Percentiles rank a stretch among this genome's conserved stretches.
These are phyloP conservation scores for Melanomma pulvis-pyrius DNA, from an alignment of 495 filamentous ascomycete genomes.

Conservation along the genomic window DNA sequence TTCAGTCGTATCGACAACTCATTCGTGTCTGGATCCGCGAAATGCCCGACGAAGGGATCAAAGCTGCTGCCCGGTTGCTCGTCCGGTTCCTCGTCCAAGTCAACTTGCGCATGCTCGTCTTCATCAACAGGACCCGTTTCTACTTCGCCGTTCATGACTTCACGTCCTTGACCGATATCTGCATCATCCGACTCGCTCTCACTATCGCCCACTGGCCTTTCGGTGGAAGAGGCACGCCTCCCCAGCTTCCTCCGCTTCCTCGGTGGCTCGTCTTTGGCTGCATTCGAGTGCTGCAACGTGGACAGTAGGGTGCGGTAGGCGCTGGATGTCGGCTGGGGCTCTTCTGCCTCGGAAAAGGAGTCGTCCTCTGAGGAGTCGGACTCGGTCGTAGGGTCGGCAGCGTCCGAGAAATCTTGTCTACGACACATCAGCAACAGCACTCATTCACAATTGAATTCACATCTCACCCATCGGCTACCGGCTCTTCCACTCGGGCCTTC, in stretches of 20 bases:
- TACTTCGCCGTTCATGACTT: background rate
- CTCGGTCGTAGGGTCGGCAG: slow-evolving; percentile 18
- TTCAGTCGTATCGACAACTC: slow-evolving; percentile 58
- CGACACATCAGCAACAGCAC: background rate
- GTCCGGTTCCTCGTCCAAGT: background rate
- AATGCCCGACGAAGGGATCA: slow-evolving; percentile 83
- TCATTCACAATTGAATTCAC: background rate
- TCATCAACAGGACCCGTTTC: slow-evolving; percentile 45
- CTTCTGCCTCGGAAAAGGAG: slow-evolving; percentile 37
- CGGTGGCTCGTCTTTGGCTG: slow-evolving; percentile 58
- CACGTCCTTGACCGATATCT: background rate
- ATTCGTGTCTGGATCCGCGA: slow-evolving; percentile 63
- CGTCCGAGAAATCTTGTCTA: background rate
- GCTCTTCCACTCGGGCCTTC: slow-evolving; percentile 17
- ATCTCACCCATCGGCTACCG: slow-evolving; percentile 24
- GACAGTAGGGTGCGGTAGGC: slow-evolving; percentile 50
- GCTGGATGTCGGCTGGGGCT: slow-evolving; percentile 31
- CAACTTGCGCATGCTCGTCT: slow-evolving; percentile 40
- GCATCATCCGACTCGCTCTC: slow-evolving; percentile 9
- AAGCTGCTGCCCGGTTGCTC: slow-evolving; percentile 34
- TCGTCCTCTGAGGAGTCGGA: slow-evolving; percentile 29
- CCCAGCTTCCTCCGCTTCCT: slow-evolving; percentile 69
- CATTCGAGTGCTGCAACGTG: slow-evolving; percentile 52
- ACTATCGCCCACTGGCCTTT: background rate
- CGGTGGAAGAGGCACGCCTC: background rate